Base-by-base conservation (phyloP, 139 green algal species). In the Ettlia oleoabundans region DNA sequence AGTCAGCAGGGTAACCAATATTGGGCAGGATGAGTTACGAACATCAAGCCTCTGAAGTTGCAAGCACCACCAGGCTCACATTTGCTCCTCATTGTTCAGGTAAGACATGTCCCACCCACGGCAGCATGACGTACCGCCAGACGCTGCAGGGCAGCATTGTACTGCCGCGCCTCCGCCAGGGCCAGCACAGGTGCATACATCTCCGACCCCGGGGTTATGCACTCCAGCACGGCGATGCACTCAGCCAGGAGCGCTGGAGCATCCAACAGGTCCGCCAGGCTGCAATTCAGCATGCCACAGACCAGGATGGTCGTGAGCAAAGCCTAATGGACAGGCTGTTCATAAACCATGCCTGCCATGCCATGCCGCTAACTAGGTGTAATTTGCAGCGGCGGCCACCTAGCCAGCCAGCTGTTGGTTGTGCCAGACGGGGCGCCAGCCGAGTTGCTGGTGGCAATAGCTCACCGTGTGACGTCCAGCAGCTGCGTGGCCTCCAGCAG, bases 231-330 rank as follows among this genome's bases (percentile, higher is more conserved):
- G 0, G 52, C 73, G 19, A 80, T 3, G 53, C 52, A 68, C 53
- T 80, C 73, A 1, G 33, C 35, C 73, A 80, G 52, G 52, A 80
- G 53, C 30, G 73, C 73, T 2, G 35, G 73, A 2, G 73, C 73
- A 13, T 80, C 73, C 26, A 80, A 35, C 73, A 80, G 35, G 53
- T 80, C 73, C 1, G 73, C 73, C 73, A 80, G 73, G 52, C 73
- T 80, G 73, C 10, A 58, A 15, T 15, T 58, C 47, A 58, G n/a
- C n/a, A n/a, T n/a, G n/a, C n/a, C 47, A 58, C 47, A 58, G 47
- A 58, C 10, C n/a, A n/a, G n/a, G n/a, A n/a, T n/a, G n/a, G n/a
- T n/a, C n/a, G n/a, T n/a, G n/a, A n/a, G n/a, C n/a, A n/a, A n/a
- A n/a, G n/a, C n/a, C n/a, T n/a, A n/a, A n/a, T n/a, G n/a, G n/a